Percentiles rank a stretch among this genome's conserved stretches.
phyloP scores from a whole-genome alignment of 176 grass and related monocot genomes.

The Hordeum vulgare region DNA sequence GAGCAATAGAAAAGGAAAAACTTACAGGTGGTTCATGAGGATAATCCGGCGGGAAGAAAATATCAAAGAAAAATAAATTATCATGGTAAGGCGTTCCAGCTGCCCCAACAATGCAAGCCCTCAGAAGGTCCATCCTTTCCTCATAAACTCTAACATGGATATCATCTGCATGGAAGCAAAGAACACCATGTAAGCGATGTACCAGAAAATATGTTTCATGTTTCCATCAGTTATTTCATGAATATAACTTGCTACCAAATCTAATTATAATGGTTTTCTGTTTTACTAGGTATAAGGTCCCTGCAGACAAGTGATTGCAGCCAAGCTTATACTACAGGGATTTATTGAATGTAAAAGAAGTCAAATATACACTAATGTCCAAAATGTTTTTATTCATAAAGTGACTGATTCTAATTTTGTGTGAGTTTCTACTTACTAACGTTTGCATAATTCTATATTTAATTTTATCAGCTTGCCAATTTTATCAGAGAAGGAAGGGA shows the following conservation, averaged over 20 bases:
- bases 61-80: slow-evolving; percentile 94
- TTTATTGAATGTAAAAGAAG: not conserved
- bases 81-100: slow-evolving; percentile 94
- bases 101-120: slow-evolving; percentile 86
- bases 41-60: slow-evolving; percentile 86
- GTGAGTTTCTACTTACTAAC: not conserved
- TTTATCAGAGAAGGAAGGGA: not conserved
- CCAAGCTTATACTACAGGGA: not conserved
- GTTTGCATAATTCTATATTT: not conserved
- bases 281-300: not conserved
- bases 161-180: slow-evolving; percentile 48
- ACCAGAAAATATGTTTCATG: slow-evolving; percentile 14
- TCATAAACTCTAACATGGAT: slow-evolving; percentile 93
- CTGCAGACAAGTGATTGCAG: not conserved
- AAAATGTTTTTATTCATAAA: not conserved
- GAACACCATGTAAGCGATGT: slow-evolving; percentile 1
- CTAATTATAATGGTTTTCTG: not conserved
- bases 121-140: slow-evolving; percentile 93
- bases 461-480: not conserved
- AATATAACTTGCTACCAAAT: slow-evolving; percentile 2
- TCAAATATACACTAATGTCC: not conserved
- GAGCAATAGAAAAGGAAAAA: slow-evolving; percentile 17
- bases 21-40: slow-evolving; percentile 90
- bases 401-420: not conserved
- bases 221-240: slow-evolving; percentile 17